phyloP scores from a whole-genome alignment of 805 yeast species.

The Candida corydali region DNA sequence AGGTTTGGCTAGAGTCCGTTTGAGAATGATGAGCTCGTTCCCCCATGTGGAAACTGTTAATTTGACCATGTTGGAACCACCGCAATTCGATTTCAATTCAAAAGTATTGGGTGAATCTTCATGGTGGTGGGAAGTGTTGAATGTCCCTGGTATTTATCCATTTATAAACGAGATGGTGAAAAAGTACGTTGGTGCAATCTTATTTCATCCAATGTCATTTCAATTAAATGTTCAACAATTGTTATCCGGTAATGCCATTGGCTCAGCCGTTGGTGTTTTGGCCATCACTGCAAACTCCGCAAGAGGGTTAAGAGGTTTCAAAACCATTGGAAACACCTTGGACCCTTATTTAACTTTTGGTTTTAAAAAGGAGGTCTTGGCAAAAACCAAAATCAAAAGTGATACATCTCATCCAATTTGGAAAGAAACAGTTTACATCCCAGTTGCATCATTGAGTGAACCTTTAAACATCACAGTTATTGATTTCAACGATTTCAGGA shows the following conservation, averaged over 20 bases:
- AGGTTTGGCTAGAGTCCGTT: conserved; percentile 70
- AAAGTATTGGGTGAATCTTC: conserved; percentile 73
- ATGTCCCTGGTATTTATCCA: conserved; percentile 82
- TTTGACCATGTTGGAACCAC: conserved; percentile 80
- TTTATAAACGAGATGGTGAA: conserved; percentile 80
- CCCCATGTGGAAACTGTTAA: conserved; percentile 94
- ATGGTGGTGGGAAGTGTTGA: conserved; percentile 82
- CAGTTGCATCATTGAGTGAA: conserved; percentile 73
- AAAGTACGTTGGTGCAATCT: conserved; percentile 83
- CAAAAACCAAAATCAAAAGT: conserved; percentile 62
- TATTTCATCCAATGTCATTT: conserved; percentile 87
- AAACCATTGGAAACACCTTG: conserved; percentile 68
- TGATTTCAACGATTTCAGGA: conserved; percentile 76
- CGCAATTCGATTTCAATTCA: conserved; percentile 80
- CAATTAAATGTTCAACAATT: conserved; percentile 90
- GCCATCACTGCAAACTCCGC: conserved; percentile 68
- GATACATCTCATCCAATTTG: conserved; percentile 74
- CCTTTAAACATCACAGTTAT: conserved; percentile 68
- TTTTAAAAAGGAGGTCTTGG: conserved; percentile 53
- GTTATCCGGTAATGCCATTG: conserved; percentile 73
- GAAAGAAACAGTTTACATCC: conserved; percentile 73
- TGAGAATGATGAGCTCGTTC: conserved; percentile 84
- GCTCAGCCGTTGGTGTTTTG: conserved; percentile 83
- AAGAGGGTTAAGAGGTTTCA: conserved; percentile 62
- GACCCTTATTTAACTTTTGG: conserved; percentile 87